Evolutionary conservation across 169 alveolate species (phyloP).

Genomic region (Plasmodium reichenowi): DNA sequence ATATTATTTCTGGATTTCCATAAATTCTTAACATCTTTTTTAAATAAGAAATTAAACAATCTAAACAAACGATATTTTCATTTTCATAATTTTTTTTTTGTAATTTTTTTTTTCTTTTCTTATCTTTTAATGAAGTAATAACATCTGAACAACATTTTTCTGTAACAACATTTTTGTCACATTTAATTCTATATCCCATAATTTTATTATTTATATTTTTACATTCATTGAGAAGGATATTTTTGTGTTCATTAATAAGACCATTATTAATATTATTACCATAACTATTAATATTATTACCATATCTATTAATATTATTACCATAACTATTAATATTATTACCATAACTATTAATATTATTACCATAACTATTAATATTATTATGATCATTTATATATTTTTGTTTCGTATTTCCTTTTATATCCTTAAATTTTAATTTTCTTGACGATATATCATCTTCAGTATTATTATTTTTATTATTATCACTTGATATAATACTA

Average conservation of each 20-base stretch:
- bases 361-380: background rate
- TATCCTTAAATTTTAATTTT: background rate
- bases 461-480: conserved; percentile 5
- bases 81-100: conserved; percentile 22
- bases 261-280: background rate
- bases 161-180: conserved; percentile 6
- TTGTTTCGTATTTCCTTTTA: background rate
- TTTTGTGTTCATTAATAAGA: background rate
- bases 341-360: background rate
- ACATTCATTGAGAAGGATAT: no score
- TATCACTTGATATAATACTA: conserved; percentile 4
- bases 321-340: background rate
- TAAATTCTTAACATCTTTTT: conserved; percentile 50
- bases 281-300: background rate
- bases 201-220: background rate
- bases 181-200: conserved; percentile 37
- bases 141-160: background rate
- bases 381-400: background rate
- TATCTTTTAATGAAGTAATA: background rate
- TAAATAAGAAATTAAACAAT: conserved; percentile 39
- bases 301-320: no score
- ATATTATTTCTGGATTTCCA: conserved; percentile 57
- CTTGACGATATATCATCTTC: background rate
- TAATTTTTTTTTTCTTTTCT: background rate
- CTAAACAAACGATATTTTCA: conserved; percentile 66